Evolutionary conservation across 2,329 filamentous ascomycete genomes (phyloP), one percentile per base, ranked within the genome.

Genomic region (Sclerotinia spermophila): DNA sequence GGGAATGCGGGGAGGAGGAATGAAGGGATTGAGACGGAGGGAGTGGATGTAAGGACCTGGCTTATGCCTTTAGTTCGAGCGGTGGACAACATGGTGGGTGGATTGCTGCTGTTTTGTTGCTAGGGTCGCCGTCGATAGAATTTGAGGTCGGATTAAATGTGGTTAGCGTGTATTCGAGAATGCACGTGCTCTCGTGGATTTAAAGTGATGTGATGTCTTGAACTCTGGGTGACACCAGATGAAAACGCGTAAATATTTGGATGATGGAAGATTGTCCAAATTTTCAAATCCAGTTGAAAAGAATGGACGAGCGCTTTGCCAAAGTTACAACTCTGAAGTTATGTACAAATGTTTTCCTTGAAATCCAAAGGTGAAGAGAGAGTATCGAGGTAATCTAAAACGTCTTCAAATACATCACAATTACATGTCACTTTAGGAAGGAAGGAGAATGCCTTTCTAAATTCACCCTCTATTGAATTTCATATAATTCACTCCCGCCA

Each of bases 1-100:
- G 87, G 88, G 82, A 93, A 90, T 62, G 90, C 89, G 19, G 92
- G 92, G 21, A 92, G 83, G 64, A 95, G 89, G 80, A 94, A 94
- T 38, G 86, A 82, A 42, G 92, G 91, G 61, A 94, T 83, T n/a
- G 85, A 85, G 71, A 84, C 81, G 69, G 84, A 81, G 35, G 83
- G 80, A 33, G 80, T 72, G 58, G 85, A 82, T 71, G 83, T 80
- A 62, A 88, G 79, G 73, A 87, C 85, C 82, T 86, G 85, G 77
- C 86, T 85, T 74, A 91, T 81, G 75, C 84, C 85, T 81, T 85
- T 86, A 77, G 86, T 85, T 79, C 89, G 84, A 77, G 87, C 85
- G 74, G 87, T 86, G 75, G 86, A 86, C 78, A 93, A 85, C 89
- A 93, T 93, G 75, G 76, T 82, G 78, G 64, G 55, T 38, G 30